Evolutionary conservation across 768 basidiomycete genomes (phyloP).

Genomic region (Termitomyces sp.): DNA sequence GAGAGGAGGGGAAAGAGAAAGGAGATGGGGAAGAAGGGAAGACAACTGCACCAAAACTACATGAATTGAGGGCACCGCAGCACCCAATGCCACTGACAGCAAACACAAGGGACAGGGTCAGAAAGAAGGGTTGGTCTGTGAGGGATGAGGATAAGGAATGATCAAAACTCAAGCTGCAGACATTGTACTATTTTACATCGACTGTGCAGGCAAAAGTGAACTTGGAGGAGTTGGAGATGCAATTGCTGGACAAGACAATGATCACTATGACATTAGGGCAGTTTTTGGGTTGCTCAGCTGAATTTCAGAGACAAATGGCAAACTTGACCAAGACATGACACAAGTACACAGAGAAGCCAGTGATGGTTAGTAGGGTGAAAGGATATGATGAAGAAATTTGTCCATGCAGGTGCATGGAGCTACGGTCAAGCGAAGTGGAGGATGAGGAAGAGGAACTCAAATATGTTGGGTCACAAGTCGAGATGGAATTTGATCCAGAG

Average conservation of each 20-base stretch:
- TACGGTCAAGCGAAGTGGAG: not conserved
- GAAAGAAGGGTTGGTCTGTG: not conserved
- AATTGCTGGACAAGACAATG: not conserved
- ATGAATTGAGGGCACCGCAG: not conserved
- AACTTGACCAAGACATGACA: constrained; percentile 7
- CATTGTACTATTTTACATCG: constrained; percentile 2
- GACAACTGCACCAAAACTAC: not conserved
- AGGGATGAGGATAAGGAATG: no score
- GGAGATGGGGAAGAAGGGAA: no score
- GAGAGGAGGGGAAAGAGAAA: no score
- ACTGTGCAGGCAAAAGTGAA: not conserved
- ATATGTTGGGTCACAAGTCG: not conserved
- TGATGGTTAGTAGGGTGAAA: accelerated
- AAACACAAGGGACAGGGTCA: accelerated
- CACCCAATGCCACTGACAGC: not conserved
- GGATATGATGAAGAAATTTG: not conserved
- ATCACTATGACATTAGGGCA: not conserved
- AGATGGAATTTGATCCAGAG: not conserved
- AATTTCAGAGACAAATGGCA: constrained; percentile 8
- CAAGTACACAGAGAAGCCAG: constrained; percentile 1
- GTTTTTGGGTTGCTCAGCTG: not conserved
- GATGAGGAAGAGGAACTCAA: not conserved
- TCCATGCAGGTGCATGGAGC: not conserved
- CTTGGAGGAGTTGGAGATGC: not conserved
- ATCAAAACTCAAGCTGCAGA: not conserved